Evolutionary conservation across 768 basidiomycete species (phyloP), one percentile per base, ranked within the genome.

Genomic region (Podaxis sp.): DNA sequence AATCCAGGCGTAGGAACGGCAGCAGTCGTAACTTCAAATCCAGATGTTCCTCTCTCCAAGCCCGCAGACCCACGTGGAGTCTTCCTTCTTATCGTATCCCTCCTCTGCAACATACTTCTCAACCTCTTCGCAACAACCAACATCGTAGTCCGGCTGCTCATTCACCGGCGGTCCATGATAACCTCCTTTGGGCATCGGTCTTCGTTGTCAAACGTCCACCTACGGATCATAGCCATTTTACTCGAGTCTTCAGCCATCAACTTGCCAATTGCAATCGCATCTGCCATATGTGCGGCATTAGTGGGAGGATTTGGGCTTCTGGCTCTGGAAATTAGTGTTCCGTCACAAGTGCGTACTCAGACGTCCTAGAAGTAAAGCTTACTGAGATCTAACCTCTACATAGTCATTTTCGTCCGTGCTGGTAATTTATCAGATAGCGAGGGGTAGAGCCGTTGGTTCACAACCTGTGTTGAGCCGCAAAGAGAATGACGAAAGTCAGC

Each of bases 371-470:
- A 6, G 24, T 22, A 28, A 12, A 22, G 8, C 22, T 12, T 9
- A 28, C 13, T 8, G 11, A 12, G 11, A 28, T 28, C 2, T 28
- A 12, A 28, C 9, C 13, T 2, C 8, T 4, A 9, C 24, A 1
- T 40, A 60, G 59, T 60, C 48, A 1, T 38, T 60, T n/a, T 51
- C 49, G 7, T 60, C 59, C 24, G 51, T 60, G 13, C 40, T 52
- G 3, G 36, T 60, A 3, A 60, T 60, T 39, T 60, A 60, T 30
- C 59, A 60, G 38, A 49, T 52, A 17, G 49, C 59, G 28, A 60
- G 40, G 24, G 59, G 59, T 39, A 51, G 51, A 38, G 48, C 59
- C 3, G 22, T 40, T 13, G 48, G 59, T 4, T 57, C 56, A 15
- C 24, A 57, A 13, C 24, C 39, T 13, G n/a, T 39, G 2, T 19